Percentiles rank a stretch among this genome's conserved stretches.
phyloP scores from a whole-genome alignment of 73 alveolate genomes.

The Diophrys sp. region DNA sequence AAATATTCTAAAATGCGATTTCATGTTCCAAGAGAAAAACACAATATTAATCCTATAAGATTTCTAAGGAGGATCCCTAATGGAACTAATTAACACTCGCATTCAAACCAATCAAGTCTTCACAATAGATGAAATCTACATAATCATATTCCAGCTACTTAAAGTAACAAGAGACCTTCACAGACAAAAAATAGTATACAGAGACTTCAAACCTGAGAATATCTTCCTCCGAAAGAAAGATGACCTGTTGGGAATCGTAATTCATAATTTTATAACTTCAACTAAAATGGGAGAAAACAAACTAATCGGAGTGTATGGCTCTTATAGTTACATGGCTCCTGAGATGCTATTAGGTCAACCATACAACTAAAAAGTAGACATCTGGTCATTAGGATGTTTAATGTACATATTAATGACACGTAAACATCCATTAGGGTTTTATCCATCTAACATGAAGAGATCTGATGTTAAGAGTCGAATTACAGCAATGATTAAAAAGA shows the following conservation, averaged over 20 bases:
- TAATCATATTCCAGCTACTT: slow-evolving; percentile 26
- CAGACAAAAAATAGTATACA: slow-evolving; percentile 22
- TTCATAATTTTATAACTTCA: slow-evolving; percentile 23
- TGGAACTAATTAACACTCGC: slow-evolving; percentile 23
- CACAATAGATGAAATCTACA: slow-evolving; percentile 17
- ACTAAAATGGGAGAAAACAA: background rate
- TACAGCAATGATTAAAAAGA: background rate
- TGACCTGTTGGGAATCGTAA: slow-evolving; percentile 15
- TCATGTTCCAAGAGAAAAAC: slow-evolving; percentile 29
- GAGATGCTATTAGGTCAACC: slow-evolving; percentile 40
- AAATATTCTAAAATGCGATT: slow-evolving; percentile 1
- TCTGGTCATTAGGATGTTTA: slow-evolving; percentile 48
- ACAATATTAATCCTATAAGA: slow-evolving; percentile 20
- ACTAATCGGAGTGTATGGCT: slow-evolving; percentile 22
- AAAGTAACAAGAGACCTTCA: slow-evolving; percentile 15
- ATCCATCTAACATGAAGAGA: background rate
- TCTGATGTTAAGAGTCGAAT: slow-evolving; percentile 9
- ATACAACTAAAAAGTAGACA: slow-evolving; percentile 34
- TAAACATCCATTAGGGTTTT: slow-evolving; percentile 41
- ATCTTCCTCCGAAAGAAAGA: slow-evolving; percentile 17
- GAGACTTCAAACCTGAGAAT: slow-evolving; percentile 56
- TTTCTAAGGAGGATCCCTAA: slow-evolving; percentile 30
- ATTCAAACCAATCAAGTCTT: slow-evolving; percentile 13
- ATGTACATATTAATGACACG: slow-evolving; percentile 21
- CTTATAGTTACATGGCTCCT: slow-evolving; percentile 54